Evolutionary conservation across 192 early-diverging fungal genomes (phyloP).

Genomic region (Jimgerdemannia flammicorona): DNA sequence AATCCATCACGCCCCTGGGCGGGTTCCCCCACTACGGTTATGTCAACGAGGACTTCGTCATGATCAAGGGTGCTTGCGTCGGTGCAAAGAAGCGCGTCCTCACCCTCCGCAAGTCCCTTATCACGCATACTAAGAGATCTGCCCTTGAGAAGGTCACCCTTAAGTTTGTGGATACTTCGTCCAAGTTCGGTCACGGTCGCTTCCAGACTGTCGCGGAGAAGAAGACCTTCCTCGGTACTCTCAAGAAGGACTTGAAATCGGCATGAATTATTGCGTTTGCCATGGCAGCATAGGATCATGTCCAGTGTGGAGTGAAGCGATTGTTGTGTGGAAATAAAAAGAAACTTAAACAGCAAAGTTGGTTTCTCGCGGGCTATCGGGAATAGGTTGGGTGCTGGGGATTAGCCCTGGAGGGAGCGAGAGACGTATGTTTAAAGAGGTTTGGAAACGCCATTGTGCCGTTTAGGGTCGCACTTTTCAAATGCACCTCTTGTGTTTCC

Average conservation of each 20-base stretch:
- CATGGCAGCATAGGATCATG: too few relatives aligned
- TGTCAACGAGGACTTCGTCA: constrained; percentile 97
- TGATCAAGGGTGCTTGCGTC: constrained; percentile 97
- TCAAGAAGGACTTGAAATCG: constrained; percentile 77
- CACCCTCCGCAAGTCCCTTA: constrained; percentile 97
- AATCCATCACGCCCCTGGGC: constrained; percentile 96
- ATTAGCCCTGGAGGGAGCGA: too few relatives aligned
- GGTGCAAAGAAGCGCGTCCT: constrained; percentile 97
- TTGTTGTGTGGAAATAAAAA: too few relatives aligned
- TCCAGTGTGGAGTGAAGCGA: too few relatives aligned
- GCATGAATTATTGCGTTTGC: not conserved
- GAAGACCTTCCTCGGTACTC: constrained; percentile 85
- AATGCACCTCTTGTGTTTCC: too few relatives aligned
- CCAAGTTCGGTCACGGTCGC: constrained; percentile 99
- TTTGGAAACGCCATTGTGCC: too few relatives aligned
- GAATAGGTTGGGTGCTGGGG: too few relatives aligned
- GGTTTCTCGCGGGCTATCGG: too few relatives aligned
- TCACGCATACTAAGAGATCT: constrained; percentile 94
- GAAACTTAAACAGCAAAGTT: too few relatives aligned
- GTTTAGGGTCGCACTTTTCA: too few relatives aligned
- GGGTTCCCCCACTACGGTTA: constrained; percentile 99
- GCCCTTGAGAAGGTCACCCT: constrained; percentile 93
- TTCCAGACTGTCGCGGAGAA: constrained; percentile 99
- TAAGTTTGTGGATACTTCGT: constrained; percentile 99
- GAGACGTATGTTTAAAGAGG: too few relatives aligned